These are phyloP conservation scores for Calocybe gambosa DNA, from an alignment of 1,284 basidiomycete species.

Conservation along the genomic window DNA sequence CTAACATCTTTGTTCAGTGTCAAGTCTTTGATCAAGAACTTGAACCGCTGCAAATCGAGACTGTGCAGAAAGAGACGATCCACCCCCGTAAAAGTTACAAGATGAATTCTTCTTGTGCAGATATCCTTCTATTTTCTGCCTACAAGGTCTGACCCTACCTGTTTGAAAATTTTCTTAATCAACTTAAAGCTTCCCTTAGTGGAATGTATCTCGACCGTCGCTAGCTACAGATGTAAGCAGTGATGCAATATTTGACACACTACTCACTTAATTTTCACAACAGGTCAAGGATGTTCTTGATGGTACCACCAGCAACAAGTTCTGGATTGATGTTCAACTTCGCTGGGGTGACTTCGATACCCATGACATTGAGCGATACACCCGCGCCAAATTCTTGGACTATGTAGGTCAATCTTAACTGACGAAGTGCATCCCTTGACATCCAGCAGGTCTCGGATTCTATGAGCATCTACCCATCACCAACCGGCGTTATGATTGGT, in stretches of 20 bases:
- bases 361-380: conserved; percentile 97
- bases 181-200: conserved; percentile 39
- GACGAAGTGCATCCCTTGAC: conserved; percentile 3
- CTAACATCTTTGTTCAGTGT: conserved; percentile 42
- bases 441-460: conserved; percentile 74
- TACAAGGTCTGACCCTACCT: conserved; percentile 57
- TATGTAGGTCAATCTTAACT: conserved; percentile 49
- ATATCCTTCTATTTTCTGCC: conserved; percentile 94
- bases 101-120: conserved; percentile 98
- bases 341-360: conserved; percentile 99
- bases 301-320: conserved; percentile 97
- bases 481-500: conserved; percentile 97
- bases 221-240: conserved; percentile 83
- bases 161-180: background rate
- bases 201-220: conserved; percentile 97
- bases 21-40: conserved; percentile 99
- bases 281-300: conserved; percentile 93
- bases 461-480: conserved; percentile 97
- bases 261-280: conserved; percentile 5
- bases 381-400: conserved; percentile 96
- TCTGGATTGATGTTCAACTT: conserved; percentile 97
- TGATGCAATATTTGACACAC: background rate
- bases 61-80: conserved; percentile 99
- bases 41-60: conserved; percentile 97
- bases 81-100: conserved; percentile 99